Evolutionary conservation across 148 eudicot genomes (phyloP).

Genomic region (Arctostaphylos glauca): DNA sequence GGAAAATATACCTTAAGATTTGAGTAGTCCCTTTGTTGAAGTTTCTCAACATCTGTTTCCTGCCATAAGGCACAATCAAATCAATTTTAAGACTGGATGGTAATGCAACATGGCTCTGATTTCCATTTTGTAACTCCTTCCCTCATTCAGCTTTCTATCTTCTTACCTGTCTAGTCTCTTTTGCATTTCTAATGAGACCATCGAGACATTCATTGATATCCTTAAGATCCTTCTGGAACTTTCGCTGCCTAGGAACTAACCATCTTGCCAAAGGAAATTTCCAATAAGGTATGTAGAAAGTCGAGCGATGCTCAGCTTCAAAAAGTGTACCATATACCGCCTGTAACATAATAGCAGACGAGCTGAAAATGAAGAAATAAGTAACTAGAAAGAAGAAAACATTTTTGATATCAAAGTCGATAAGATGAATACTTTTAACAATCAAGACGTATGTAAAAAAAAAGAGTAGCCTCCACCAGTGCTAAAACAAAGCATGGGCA

Average conservation of each 20-base stretch:
- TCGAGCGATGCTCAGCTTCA: conserved; percentile 99
- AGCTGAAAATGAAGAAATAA: neutral
- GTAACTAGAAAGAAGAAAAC: neutral
- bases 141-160: conserved; percentile 12
- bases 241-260: conserved; percentile 92
- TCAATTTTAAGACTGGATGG: conserved; percentile 17
- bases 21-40: conserved; percentile 89
- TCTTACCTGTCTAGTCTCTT: conserved; percentile 91
- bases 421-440: neutral
- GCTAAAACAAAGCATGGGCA: too few relatives aligned
- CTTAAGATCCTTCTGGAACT: conserved; percentile 82
- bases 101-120: neutral
- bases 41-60: conserved; percentile 97
- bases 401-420: neutral
- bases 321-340: conserved; percentile 98
- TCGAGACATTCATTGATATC: conserved; percentile 95
- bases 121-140: neutral
- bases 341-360: conserved; percentile 35
- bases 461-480: too few relatives aligned
- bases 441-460: neutral
- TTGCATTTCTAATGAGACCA: conserved; percentile 91
- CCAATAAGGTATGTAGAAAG: conserved; percentile 98
- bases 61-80: conserved; percentile 34
- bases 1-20: conserved; percentile 69
- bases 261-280: conserved; percentile 87